Percentiles rank a stretch among this genome's conserved stretches.
phyloP scores from a whole-genome alignment of 2,329 filamentous ascomycete genomes.

The Periglandula ipomoeae region DNA sequence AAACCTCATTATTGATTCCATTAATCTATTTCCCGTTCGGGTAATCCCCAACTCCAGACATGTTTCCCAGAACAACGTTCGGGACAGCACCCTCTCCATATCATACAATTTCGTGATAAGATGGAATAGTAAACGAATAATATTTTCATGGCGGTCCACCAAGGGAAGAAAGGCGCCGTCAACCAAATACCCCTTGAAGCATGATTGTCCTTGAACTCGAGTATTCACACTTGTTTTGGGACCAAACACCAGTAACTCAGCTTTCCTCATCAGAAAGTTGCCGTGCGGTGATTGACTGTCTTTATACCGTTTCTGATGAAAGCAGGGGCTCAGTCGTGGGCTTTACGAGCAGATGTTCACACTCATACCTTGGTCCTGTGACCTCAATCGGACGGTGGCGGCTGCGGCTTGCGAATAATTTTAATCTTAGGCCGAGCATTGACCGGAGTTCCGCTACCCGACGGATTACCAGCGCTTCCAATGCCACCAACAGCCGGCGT shows the following conservation, averaged over 20 bases:
- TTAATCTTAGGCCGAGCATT: conserved; percentile 27
- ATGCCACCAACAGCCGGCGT: conserved; percentile 16
- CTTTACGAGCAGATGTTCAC: no score
- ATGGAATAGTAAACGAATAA: neutral
- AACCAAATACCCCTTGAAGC: no score
- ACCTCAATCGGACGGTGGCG: conserved; percentile 9
- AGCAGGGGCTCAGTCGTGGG: no score
- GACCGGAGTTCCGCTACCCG: conserved; percentile 14
- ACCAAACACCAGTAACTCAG: no score
- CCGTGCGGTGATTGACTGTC: no score
- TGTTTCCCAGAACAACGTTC: neutral
- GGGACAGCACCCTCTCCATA: neutral
- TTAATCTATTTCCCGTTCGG: neutral
- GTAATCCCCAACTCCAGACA: neutral
- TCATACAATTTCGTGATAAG: neutral
- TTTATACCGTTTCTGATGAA: no score
- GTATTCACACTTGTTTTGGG: no score
- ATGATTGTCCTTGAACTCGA: no score
- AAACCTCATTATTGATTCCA: neutral
- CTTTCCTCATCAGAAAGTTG: no score
- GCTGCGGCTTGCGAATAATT: conserved; percentile 26
- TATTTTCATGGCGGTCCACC: neutral
- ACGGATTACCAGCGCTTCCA: conserved; percentile 16
- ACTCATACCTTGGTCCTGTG: no score
- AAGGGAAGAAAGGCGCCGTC: no score